Evolutionary conservation across 306 rosid species (phyloP), one percentile per base, ranked within the genome.

Genomic region (Bauhinia variegata): DNA sequence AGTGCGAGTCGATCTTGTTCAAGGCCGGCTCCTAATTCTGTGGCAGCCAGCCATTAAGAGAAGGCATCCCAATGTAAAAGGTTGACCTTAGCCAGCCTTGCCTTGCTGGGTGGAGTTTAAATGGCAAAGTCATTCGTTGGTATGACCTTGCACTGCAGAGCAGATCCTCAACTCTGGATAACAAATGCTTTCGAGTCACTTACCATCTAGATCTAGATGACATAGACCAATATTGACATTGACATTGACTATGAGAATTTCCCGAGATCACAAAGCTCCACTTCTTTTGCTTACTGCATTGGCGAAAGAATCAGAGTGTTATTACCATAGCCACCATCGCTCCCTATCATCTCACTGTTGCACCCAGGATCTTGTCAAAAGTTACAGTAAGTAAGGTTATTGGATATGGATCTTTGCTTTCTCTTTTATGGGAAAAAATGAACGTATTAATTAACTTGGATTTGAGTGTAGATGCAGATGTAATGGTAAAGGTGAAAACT

Each of bases 131-230:
- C 41, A 59, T 84, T 18, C 79, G 74, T 7, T 82, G 93, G 93
- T 78, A 71, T 38, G 54, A 79, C 41, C 89, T 86, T 0, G 23
- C n/a, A n/a, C n/a, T n/a, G n/a, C n/a, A n/a, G n/a, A n/a, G n/a
- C 5, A 15, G 16, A 84, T 50, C 80, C 75, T 3, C 46, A 72
- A 1, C 42, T 23, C 8, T 87, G 89, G 93, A 70, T 87, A 31
- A 44, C 78, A 37, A 84, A 78, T 19, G 93, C 87, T 11, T 77
- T 87, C 71, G 41, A 8, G 14, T 23, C 66, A 2, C 62, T 42
- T 82, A 80, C 76, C 73, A 82, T 59, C 86, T 87, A 12, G 90
- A 82, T 59, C 86, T 87, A 12, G 90, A 80, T 18, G 88, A 86
- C 60, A 80, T 82, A 18, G 85, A n/a, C n/a, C n/a, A n/a, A n/a